Evolutionary conservation across 495 filamentous ascomycete species (phyloP).

Genomic region (Terfezia boudieri): DNA sequence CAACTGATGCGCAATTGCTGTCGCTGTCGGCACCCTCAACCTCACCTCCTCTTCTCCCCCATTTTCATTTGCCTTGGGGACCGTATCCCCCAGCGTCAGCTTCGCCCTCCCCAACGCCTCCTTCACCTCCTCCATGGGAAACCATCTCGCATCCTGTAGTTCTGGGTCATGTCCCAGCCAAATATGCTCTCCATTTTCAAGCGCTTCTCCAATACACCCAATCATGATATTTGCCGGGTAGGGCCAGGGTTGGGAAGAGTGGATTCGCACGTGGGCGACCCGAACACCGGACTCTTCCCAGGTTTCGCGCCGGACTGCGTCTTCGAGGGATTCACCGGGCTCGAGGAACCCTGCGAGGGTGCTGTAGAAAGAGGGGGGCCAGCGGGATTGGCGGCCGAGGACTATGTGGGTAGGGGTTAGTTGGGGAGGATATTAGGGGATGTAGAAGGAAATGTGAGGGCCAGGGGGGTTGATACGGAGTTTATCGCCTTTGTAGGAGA

Average conservation of each 20-base stretch:
- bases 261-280: conserved; percentile 71
- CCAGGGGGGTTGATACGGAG: conserved; percentile 17
- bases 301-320: conserved; percentile 81
- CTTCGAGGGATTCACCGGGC: conserved; percentile 83
- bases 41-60: conserved; percentile 4
- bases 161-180: conserved; percentile 72
- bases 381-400: conserved; percentile 65
- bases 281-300: conserved; percentile 85
- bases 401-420: conserved; percentile 20
- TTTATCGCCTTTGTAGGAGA: conserved; percentile 48
- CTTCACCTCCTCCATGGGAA: conserved; percentile 43
- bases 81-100: conserved; percentile 40
- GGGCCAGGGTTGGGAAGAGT: conserved; percentile 82
- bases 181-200: conserved; percentile 57
- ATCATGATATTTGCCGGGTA: conserved; percentile 89
- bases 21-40: conserved; percentile 48
- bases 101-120: conserved; percentile 37
- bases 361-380: conserved; percentile 64
- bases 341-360: conserved; percentile 91
- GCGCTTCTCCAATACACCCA: conserved; percentile 69
- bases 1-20: conserved; percentile 62
- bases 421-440: neutral
- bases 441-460: neutral
- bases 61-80: conserved; percentile 30
- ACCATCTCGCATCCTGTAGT: conserved; percentile 76